These are phyloP conservation scores for Mortierella sp. DNA, from an alignment of 371 early-diverging fungal species.

Conservation along the genomic window DNA sequence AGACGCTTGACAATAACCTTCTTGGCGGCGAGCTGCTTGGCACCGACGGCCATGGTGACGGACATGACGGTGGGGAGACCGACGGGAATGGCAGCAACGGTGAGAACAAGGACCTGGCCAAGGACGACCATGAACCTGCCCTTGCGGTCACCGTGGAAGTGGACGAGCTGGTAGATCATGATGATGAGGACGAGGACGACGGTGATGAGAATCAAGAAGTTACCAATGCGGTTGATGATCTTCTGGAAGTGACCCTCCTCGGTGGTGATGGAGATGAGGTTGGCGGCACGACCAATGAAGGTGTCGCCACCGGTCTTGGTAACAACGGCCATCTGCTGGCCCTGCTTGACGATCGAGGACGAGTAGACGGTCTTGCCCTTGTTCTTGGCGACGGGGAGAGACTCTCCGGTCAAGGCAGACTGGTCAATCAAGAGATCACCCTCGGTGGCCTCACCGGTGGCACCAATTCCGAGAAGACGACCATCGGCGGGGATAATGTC, in stretches of 20 bases:
- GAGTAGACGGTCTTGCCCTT: conserved; percentile 86
- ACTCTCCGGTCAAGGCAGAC: conserved; percentile 96
- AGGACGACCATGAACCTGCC: conserved; percentile 74
- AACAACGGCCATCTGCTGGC: conserved; percentile 88
- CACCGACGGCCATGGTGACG: conserved; percentile 96
- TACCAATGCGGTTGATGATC: conserved; percentile 92
- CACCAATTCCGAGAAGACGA: conserved; percentile 73
- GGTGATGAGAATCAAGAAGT: conserved; percentile 90
- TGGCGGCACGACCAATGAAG: conserved; percentile 91
- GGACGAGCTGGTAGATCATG: conserved; percentile 78
- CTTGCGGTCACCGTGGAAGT: conserved; percentile 26
- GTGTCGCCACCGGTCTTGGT: conserved; percentile 88
- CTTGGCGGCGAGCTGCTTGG: conserved; percentile 93
- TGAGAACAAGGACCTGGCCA: conserved; percentile 87
- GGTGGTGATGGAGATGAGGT: conserved; percentile 85
- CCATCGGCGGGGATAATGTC: conserved; percentile 7
- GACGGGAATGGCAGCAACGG: conserved; percentile 97
- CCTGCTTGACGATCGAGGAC: conserved; percentile 87
- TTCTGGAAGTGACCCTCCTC: conserved; percentile 92
- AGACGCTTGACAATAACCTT: conserved; percentile 96
- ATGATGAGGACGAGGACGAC: conserved; percentile 86
- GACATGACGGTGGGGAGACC: conserved; percentile 97
- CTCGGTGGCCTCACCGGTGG: conserved; percentile 83
- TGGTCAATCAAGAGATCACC: conserved; percentile 91
- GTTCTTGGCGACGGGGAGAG: conserved; percentile 86